Evolutionary conservation across 225 moss, liverwort and hornwort species (phyloP), one percentile per base, ranked within the genome.

Genomic region (Sphagnum tenellum): DNA sequence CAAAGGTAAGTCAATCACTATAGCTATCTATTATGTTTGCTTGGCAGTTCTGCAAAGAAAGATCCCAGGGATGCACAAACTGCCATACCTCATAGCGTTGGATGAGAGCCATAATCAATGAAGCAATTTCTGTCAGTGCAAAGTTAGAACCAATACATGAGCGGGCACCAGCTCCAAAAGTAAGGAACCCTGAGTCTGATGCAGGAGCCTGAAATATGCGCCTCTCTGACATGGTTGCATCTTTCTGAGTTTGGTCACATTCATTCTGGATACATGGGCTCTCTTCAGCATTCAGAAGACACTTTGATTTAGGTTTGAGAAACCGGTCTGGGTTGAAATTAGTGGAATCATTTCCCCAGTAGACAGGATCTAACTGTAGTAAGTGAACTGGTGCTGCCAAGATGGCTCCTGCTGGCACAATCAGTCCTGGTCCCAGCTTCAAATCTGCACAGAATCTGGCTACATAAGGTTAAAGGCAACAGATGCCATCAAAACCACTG

Each of bases 261-360:
- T 48, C 9, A 52, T 56, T 44, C 50, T 29, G 14, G 5, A 0
- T 56, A 9, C 44, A 12, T 66, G 48, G 46, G 14, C 61, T 9
- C 61, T 55, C 45, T 72, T 62, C 12, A 45, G 9, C 7, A 71
- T 46, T 11, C 52, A 52, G 7, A 6, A 52, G 52, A 52, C 52
- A 52, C 44, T 29, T 29, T 29, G 29, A 29, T 29, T 29, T 29
- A 29, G 29, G 29, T 45, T 61, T 60, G 46, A 81, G 49, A 50
- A 81, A 76, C 9, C 76, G 70, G 29, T 71, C 64, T 7, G 80
- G 80, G 47, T 74, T 76, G 60, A 81, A 74, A 2, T 44, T 49
- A 9, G 60, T 51, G 0, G 73, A 70, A 70, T 76, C 80, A 57
- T 71, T 49, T 50, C 76, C 76, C 70, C 73, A 81, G 29, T 49